Evolutionary conservation across 169 alveolate genomes (phyloP), one percentile per base, ranked within the genome.

Genomic region (Eimeria maxima): DNA sequence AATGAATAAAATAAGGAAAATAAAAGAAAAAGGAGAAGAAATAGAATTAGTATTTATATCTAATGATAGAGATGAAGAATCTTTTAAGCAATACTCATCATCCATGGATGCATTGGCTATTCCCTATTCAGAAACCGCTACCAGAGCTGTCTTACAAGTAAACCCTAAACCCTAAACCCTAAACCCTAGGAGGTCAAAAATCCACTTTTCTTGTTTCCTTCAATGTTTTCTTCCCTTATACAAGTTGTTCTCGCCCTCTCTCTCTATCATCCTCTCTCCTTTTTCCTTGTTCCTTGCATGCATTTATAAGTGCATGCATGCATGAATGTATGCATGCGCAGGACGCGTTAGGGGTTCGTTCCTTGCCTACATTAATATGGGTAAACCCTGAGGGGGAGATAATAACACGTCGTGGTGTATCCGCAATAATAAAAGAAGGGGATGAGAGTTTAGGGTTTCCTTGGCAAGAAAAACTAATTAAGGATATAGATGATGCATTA

Each of bases 41-140:
- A 76, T 97, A 33, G 98, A 97, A 83, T 88, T 98, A 22, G 95
- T 98, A 57, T 98, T 97, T 71, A 95, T 97, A 42, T 95, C 98
- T 1, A 80, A 90, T 57, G 98, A 97, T 84, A 95, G 96, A 53
- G 97, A 97, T 71, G 97, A 95, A 47, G 90, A 90, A 47, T 84
- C 96, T 45, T 98, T 97, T 89, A 96, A 96, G 24, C 96, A 98
- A 57, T 96, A 97, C 80, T 97, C 96, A 86, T 45, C 50, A n/a
- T 90, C 96, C 11, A 65, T 71, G 88, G 97, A 97, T 97, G 97
- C 98, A 98, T 69, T 93, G 20, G 98, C 98, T 60, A 90, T 98
- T 53, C 98, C 98, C 18, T 98, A 84, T 95, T 96, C 90, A 4
- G 98, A 97, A 29, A 27, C 74, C 76, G 74, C 60, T 45, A 44